Percentiles rank a stretch among this genome's conserved stretches.
Conservation (phyloP, 2,329 filamentous ascomycete species). For the Fusarium sublunatum region DNA sequence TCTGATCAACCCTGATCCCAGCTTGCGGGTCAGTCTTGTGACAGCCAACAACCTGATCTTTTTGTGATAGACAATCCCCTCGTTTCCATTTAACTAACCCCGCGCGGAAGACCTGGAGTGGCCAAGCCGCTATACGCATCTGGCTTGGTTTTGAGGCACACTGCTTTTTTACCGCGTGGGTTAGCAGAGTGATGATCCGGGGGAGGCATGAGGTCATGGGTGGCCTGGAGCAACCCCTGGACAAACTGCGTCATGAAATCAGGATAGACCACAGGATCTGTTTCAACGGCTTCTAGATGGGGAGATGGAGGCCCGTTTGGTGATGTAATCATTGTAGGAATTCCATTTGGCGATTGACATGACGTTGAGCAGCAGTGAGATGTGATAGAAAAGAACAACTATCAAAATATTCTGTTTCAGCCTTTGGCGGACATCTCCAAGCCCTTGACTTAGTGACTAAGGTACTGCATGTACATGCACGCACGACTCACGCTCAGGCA, state of each 20-base stretch:
- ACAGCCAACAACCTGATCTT: constrained; percentile 3
- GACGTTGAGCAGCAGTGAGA: neutral
- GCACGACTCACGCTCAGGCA: constrained; percentile 14
- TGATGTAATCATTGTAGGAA: constrained; percentile 27
- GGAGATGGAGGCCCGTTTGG: neutral
- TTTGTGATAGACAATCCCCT: constrained; percentile 8
- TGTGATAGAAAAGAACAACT: neutral
- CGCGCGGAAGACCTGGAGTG: constrained; percentile 17
- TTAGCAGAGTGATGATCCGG: constrained; percentile 29
- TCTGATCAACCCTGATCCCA: neutral
- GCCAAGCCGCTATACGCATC: constrained; percentile 16
- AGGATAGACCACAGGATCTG: constrained; percentile 1
- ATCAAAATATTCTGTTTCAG: constrained; percentile 25
- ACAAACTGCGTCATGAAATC: constrained; percentile 42
- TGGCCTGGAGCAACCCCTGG: constrained; percentile 32
- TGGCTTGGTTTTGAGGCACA: constrained; percentile 32
- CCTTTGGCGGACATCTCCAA: neutral
- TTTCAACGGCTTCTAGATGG: constrained; percentile 14
- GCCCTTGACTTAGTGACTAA: too few species aligned
- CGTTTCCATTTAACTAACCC: constrained; percentile 22
- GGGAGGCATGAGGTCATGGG: constrained; percentile 43
- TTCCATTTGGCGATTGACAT: neutral
- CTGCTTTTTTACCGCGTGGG: constrained; percentile 22
- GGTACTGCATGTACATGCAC: neutral
- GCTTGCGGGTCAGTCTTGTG: neutral